Base-by-base conservation (phyloP, 2,329 filamentous ascomycete species). In the Lachnellula cervina region DNA sequence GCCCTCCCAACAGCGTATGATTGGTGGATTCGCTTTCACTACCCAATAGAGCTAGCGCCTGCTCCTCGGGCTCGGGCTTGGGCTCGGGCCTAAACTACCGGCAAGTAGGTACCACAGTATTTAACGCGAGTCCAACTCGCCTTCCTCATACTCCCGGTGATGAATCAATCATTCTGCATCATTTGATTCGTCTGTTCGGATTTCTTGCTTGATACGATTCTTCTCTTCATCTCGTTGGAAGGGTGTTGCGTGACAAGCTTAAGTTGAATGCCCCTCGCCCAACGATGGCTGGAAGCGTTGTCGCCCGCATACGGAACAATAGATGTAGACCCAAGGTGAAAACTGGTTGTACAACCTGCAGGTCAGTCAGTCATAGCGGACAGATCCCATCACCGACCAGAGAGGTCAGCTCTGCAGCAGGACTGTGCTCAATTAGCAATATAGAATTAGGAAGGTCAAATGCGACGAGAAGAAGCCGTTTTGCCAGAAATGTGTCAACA, bases 371-470 rank as follows among this genome's bases (percentile, higher is more conserved):
- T 70, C 35, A 56, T 58, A 59, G 54, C 38, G 43, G 52, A 21
- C 49, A 55, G 34, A 47, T 62, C 47, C 56, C 53, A 49, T 61
- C 51, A 28, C 47, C 37, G 45, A 58, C 34, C 40, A 44, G 50
- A 44, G 50, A 60, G 38, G 49, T 53, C 47, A 55, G 35, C 49
- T 51, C 51, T 59, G 49, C 35, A 58, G 48, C 52, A 28, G 28
- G 38, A 58, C 57, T 51, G 51, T 58, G 60, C 60, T 61, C 54
- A 63, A 52, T 49, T 17, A 67, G 54, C 71, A 71, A 55, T 63
- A 55, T 63, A 84, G 82, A 69, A 76, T 78, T 62, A 74, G 82
- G 61, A 64, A 60, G 43, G 43, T 65, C 55, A 64, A 65, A 63
- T 65, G 63, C 53, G 62, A 64, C 53, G 63, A 65, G 57, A 50